These are phyloP conservation scores for Monilinia vaccinii-corymbosi DNA, from an alignment of 2,329 filamentous ascomycete species.

Conservation along the genomic window DNA sequence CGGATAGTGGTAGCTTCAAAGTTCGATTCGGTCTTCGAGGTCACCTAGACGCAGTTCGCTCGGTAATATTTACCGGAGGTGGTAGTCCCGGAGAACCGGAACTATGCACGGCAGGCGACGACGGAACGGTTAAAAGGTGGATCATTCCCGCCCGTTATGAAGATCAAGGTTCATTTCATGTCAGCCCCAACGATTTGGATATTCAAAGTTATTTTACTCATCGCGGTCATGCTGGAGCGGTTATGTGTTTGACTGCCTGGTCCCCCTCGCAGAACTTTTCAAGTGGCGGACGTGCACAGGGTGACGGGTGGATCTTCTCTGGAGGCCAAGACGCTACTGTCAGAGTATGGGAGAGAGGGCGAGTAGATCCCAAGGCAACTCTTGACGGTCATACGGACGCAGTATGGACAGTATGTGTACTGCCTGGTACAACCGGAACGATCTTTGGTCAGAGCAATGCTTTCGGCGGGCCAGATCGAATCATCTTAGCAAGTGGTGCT, in stretches of 20 bases:
- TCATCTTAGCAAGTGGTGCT: slow-evolving; percentile 82
- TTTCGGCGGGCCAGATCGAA: slow-evolving; percentile 74
- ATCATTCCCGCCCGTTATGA: slow-evolving; percentile 80
- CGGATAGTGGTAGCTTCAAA: slow-evolving; percentile 75
- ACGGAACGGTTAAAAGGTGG: slow-evolving; percentile 94
- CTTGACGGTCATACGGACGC: slow-evolving; percentile 91
- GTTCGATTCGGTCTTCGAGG: slow-evolving; percentile 85
- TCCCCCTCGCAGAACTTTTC: slow-evolving; percentile 82
- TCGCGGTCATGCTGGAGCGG: slow-evolving; percentile 82
- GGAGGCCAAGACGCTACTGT: slow-evolving; percentile 91
- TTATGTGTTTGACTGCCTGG: slow-evolving; percentile 80
- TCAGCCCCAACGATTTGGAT: slow-evolving; percentile 61
- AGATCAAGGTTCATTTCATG: slow-evolving; percentile 41
- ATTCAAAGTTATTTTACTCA: slow-evolving; percentile 93
- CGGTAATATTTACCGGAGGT: slow-evolving; percentile 92
- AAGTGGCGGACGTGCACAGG: slow-evolving; percentile 76
- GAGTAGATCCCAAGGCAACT: slow-evolving; percentile 91
- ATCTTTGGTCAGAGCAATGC: slow-evolving; percentile 69
- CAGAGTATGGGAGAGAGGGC: slow-evolving; percentile 87
- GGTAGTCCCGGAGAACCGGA: slow-evolving; percentile 93
- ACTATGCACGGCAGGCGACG: slow-evolving; percentile 91
- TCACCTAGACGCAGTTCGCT: slow-evolving; percentile 87
- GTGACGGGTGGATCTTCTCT: slow-evolving; percentile 97
- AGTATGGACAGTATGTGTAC: slow-evolving; percentile 89
- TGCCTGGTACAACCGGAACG: slow-evolving; percentile 71